Evolutionary conservation across 108 stramenopile genomes (phyloP), one percentile per base, ranked within the genome.

Genomic region (Bacterosira constricta): DNA sequence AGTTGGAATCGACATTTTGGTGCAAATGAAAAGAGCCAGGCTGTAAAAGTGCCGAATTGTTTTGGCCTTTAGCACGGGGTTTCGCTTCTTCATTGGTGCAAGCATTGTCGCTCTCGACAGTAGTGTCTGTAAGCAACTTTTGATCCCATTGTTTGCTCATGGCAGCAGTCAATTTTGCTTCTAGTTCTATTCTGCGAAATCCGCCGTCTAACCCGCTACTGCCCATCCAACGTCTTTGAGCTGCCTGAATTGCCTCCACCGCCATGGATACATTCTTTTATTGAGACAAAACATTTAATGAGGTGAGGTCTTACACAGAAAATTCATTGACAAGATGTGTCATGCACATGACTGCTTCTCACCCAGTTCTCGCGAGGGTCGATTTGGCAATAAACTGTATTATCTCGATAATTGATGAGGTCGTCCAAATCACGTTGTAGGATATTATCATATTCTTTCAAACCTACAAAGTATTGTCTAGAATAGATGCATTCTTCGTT

Each of bases 201-300:
- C 77, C 77, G 42, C 56, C 73, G 65, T 78, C 75, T 10, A 44
- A 50, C 47, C 13, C 51, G 36, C 35, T 45, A 44, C 25, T 62
- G 25, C 67, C 68, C 15, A 39, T 30, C 77, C 77, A 78, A 41
- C 77, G 44, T 35, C 77, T 46, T 3, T 62, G 62, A 7, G 69
- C 62, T 21, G 77, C 77, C 59, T 65, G 47, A 8, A 78, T 51
- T 1, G 77, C 68, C 49, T 78, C 77, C 23, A 71, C 65, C 2
- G 77, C 69, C 74, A 75, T 75, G 10, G 58, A 39, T 20, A 75
- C 66, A 53, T 75, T 75, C n/a, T n/a, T n/a, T n/a, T n/a, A n/a
- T n/a, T n/a, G n/a, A n/a, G n/a, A n/a, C n/a, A n/a, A n/a, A n/a
- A n/a, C n/a, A n/a, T n/a, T n/a, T n/a, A n/a, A n/a, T n/a, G n/a